Conservation (phyloP, 1,284 basidiomycete species). For the Puccinia coronata region DNA sequence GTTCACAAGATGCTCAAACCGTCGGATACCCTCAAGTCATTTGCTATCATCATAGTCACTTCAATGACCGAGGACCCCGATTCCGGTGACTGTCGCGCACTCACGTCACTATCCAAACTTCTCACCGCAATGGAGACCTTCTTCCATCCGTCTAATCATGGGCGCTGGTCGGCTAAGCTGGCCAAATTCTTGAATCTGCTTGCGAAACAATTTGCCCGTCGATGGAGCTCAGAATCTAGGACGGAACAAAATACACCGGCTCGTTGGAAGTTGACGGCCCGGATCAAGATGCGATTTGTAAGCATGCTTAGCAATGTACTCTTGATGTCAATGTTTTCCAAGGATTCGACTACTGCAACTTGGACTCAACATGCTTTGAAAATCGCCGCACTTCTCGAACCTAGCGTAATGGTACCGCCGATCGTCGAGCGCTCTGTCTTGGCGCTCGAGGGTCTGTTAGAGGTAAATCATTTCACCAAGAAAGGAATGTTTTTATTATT, state of each 20-base stretch:
- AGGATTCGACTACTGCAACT: slow-evolving; percentile 65
- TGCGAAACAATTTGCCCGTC: slow-evolving; percentile 78
- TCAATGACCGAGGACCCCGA: slow-evolving; percentile 85
- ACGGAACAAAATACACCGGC: slow-evolving; percentile 77
- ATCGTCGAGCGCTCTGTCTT: slow-evolving; percentile 87
- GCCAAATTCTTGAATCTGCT: slow-evolving; percentile 72
- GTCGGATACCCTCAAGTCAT: slow-evolving; percentile 71
- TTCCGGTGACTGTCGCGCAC: slow-evolving; percentile 61
- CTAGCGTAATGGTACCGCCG: slow-evolving; percentile 84
- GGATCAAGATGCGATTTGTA: slow-evolving; percentile 82
- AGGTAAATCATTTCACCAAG: slow-evolving; percentile 63
- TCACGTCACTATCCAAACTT: slow-evolving; percentile 83
- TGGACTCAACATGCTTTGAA: slow-evolving; percentile 73
- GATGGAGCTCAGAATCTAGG: slow-evolving; percentile 79
- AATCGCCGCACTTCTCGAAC: slow-evolving; percentile 77
- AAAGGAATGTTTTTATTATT: too few species aligned
- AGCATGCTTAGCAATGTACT: slow-evolving; percentile 79
- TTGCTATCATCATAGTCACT: slow-evolving; percentile 86
- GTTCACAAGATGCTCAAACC: slow-evolving; percentile 74
- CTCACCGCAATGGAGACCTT: slow-evolving; percentile 90
- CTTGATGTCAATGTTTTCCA: slow-evolving; percentile 91
- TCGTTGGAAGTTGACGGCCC: slow-evolving; percentile 73
- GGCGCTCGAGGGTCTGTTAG: slow-evolving; percentile 88
- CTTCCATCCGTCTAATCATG: slow-evolving; percentile 73
- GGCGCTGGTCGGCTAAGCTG: slow-evolving; percentile 64